Evolutionary conservation across 192 early-diverging fungal genomes (phyloP), one percentile per base, ranked within the genome.

Genomic region (Backusella macrospora): DNA sequence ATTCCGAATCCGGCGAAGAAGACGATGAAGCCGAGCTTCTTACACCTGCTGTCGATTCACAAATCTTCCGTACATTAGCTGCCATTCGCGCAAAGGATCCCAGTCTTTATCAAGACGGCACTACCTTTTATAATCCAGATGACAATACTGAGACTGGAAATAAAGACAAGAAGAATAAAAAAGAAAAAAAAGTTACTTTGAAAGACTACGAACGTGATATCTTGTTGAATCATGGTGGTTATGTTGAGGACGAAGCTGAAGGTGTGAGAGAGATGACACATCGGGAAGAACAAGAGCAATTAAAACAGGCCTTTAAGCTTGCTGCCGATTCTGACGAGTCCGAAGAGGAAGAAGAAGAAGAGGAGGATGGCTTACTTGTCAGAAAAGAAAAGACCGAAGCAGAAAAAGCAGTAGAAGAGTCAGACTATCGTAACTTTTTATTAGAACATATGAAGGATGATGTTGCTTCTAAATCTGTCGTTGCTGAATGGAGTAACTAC

Each of bases 21-120:
- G 94, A 95, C 77, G 91, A 92, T 71, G 81, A 84, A 55, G 94
- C 90, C 40, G 90, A 89, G 70, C 84, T 98, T 23, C 83, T 96
- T 9, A 96, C 96, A 6, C 94, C 96, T 6, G 94, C 92, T 38
- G 78, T 98, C 9, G 96, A 99, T 71, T 92, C 90, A 7, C 93
- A 97, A 80, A 98, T 99, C 68, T 87, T 99, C 88, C 92, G 92
- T 69, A 96, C 97, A 1, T 93, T 98, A 71, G 88, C 88, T 0
- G 82, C 92, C 34, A 92, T 99, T 63, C 87, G 90, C 3, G 79
- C 84, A 15, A 90, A 92, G 49, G 90, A 95, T 69, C 89, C 90
- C 38, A 85, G 88, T 75, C 91, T 99, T 0, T 99, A 99, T 78
- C 89, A 98, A 67, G 78, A 87, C 2, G 84, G 81, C 0, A 82